Base-by-base conservation (phyloP, 148 eudicot species). In the Persicaria maculosa region DNA sequence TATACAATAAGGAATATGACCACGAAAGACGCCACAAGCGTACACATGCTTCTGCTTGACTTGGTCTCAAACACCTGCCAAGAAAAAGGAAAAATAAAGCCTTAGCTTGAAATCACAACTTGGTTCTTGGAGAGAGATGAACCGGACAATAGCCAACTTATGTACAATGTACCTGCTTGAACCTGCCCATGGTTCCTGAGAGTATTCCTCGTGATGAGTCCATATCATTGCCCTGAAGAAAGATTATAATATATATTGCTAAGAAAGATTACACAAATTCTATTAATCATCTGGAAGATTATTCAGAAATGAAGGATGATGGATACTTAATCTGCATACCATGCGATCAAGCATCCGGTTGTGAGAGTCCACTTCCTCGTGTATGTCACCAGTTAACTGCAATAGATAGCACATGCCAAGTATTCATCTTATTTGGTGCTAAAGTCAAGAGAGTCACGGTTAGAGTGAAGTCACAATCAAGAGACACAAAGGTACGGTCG, bases 111-210 rank as follows among this genome's bases (percentile, higher is more conserved):
- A 62, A 25, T 31, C 31, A 44, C 7, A 62, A 12, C 68, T 62
- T 62, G 43, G 25, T 62, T 25, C n/a, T 62, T 62, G 68, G 31
- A 62, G 68, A 62, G 14, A 10, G 68, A 62, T 10, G 44, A 62
- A 62, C 4, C 15, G 43, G 16, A 9, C 4, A 62, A 4, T 5
- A 25, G 9, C 9, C 36, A 59, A 4, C 14, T 58, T 57, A 2
- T 2, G 65, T 88, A 94, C 97, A 96, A 2, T 2, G 65, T 88
- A 94, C 97, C 97, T 84, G 89, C 86, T 95, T 95, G 82, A 92
- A 92, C 76, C 87, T 86, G 74, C 87, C 98, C 98, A 92, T 92
- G 65, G 97, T 92, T 80, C 98, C 98, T 54, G 98, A 87, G 22
- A 94, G 80, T 72, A 90, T 76, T 54, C 98, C 98, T 78, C 97